These are phyloP conservation scores for Infundibulicybe gibba DNA, from an alignment of 768 basidiomycete genomes.

Conservation along the genomic window DNA sequence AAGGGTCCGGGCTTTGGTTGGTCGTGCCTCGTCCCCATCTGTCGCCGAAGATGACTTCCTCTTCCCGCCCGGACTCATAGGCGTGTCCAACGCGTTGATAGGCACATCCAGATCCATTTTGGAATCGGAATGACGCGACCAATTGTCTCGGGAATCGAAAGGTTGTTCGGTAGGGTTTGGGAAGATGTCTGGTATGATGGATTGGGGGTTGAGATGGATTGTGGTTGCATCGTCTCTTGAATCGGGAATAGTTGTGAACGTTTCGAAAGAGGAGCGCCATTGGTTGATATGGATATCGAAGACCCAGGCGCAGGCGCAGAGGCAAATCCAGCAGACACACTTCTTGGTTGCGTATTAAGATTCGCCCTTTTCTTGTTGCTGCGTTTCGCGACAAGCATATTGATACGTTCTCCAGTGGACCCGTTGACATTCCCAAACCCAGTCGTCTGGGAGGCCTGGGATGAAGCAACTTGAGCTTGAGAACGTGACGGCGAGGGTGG, in stretches of 20 bases:
- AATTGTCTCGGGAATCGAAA: constrained; percentile 34
- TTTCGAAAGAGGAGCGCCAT: constrained; percentile 24
- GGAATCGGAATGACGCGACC: constrained; percentile 33
- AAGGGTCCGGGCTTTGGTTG: constrained; percentile 47
- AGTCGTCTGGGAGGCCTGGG: constrained; percentile 27
- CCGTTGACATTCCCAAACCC: constrained; percentile 26
- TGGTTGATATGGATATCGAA: constrained; percentile 11
- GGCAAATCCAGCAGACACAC: constrained; percentile 18
- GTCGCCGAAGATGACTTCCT: constrained; percentile 40
- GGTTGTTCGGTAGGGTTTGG: constrained; percentile 48
- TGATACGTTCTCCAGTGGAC: constrained; percentile 53
- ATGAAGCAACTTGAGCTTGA: constrained; percentile 14
- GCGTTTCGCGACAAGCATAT: constrained; percentile 74
- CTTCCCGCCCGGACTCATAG: constrained; percentile 39
- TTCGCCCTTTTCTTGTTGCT: constrained; percentile 58
- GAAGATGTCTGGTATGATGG: constrained; percentile 31
- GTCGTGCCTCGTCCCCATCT: constrained; percentile 34
- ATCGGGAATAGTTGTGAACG: constrained; percentile 29
- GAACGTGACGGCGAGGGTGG: constrained; percentile 40
- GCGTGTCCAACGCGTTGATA: constrained; percentile 49
- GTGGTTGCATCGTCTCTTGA: constrained; percentile 18
- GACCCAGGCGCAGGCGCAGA: constrained; percentile 14
- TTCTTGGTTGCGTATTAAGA: constrained; percentile 17
- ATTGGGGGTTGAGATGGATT: constrained; percentile 13
- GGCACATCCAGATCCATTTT: constrained; percentile 54